phyloP scores from a whole-genome alignment of 441 rosid genomes.

The Gossypium gossypioides region DNA sequence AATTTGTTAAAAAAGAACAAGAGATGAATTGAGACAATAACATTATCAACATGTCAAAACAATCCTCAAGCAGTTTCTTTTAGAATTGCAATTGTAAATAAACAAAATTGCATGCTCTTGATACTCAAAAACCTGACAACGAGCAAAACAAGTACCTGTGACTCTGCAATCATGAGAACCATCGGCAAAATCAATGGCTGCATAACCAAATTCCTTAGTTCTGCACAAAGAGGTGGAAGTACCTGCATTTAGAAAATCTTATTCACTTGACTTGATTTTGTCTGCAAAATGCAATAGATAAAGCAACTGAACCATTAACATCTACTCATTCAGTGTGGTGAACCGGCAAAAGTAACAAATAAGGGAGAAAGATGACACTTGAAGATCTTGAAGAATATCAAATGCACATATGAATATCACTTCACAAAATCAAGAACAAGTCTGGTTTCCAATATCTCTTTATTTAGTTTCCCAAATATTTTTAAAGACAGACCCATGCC shows the following conservation, averaged over 20 bases:
- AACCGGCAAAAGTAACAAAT: neutral
- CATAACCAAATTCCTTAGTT: conserved; percentile 92
- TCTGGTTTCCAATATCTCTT: too few species aligned
- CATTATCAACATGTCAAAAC: neutral
- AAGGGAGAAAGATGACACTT: neutral
- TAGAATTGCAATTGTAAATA: neutral
- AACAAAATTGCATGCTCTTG: neutral
- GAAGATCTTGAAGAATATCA: neutral
- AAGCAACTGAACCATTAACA: neutral
- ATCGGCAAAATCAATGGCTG: conserved; percentile 89
- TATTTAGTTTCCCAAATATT: neutral
- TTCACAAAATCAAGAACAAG: neutral
- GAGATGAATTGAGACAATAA: neutral
- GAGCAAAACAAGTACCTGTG: conserved; percentile 49
- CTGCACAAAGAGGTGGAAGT: conserved; percentile 92
- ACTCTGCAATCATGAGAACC: conserved; percentile 89
- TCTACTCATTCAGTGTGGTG: neutral
- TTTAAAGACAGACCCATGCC: neutral
- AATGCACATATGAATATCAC: neutral
- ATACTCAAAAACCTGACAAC: conserved; percentile 3
- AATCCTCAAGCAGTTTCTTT: neutral
- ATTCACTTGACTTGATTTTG: neutral
- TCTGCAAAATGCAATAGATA: neutral
- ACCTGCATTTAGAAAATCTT: conserved; percentile 45
- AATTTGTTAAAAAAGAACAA: neutral